A percentile compares a stretch with the other conserved stretches of the same genome.
Conservation (phyloP, 441 rosid genomes). For the Codiaeum variegatum region DNA sequence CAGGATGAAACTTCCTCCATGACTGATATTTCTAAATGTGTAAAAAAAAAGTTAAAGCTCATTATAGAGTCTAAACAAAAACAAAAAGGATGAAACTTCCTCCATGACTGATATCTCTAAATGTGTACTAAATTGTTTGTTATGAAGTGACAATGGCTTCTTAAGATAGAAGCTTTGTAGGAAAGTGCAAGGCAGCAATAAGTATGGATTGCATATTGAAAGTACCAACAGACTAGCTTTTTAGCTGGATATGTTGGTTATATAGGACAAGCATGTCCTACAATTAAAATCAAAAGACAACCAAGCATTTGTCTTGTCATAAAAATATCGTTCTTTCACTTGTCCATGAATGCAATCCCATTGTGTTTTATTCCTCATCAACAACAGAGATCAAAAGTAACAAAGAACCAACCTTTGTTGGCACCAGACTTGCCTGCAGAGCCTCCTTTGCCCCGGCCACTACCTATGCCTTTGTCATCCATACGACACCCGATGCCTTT, state of each 20-base stretch:
- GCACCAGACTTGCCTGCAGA: slow-evolving; percentile 35
- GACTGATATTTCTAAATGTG: not conserved
- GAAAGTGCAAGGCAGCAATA: slow-evolving; percentile 9
- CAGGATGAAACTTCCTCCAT: slow-evolving; percentile 19
- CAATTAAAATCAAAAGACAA: not conserved
- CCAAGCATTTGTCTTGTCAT: not conserved
- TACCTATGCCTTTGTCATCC: slow-evolving; percentile 45
- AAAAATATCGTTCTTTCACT: not conserved
- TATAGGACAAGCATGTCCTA: not conserved
- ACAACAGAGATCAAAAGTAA: not conserved
- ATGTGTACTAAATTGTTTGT: not conserved
- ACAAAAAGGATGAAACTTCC: slow-evolving; percentile 24
- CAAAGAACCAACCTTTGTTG: slow-evolving; percentile 29
- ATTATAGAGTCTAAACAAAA: not conserved
- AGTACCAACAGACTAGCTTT: not conserved
- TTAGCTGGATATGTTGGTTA: not conserved
- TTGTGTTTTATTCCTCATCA: not conserved
- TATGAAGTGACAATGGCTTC: not conserved
- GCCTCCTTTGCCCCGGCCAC: slow-evolving; percentile 47
- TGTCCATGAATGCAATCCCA: not conserved
- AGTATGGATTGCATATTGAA: not conserved
- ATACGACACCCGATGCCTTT: slow-evolving; percentile 44
- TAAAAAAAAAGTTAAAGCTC: not conserved
- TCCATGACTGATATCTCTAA: not conserved
- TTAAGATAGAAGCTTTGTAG: not conserved